Percentiles rank a stretch among this genome's conserved stretches.
Evolutionary conservation across 2,329 filamentous ascomycete genomes (phyloP).

Genomic region (Fusarium miscanthi): DNA sequence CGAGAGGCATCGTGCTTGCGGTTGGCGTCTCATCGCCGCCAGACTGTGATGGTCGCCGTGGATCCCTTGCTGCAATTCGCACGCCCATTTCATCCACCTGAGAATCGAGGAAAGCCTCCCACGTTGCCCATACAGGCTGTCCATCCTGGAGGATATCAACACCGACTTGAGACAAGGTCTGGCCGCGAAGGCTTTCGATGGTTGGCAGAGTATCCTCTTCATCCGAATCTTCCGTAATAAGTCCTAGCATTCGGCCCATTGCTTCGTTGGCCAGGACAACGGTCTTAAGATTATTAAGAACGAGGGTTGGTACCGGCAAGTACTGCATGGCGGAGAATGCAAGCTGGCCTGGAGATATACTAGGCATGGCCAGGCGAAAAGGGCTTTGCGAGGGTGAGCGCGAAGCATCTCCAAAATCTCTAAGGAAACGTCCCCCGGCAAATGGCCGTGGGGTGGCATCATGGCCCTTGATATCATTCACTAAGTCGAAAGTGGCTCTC

Average conservation of each 20-base stretch:
- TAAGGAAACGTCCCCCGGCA: conserved; percentile 50
- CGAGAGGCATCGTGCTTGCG: conserved; percentile 35
- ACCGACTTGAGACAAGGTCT: conserved; percentile 75
- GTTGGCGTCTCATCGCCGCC: conserved; percentile 55
- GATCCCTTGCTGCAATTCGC: conserved; percentile 41
- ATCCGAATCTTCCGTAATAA: conserved; percentile 58
- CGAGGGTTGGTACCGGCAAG: conserved; percentile 76
- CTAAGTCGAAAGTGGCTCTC: conserved; percentile 31
- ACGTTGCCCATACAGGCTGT: conserved; percentile 66
- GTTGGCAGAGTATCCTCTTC: conserved; percentile 57
- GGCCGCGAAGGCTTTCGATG: conserved; percentile 71
- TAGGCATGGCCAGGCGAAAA: conserved; percentile 57
- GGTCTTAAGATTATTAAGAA: conserved; percentile 75
- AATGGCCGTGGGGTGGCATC: conserved; percentile 44
- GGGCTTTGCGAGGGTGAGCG: conserved; percentile 54
- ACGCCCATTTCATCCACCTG: conserved; percentile 58
- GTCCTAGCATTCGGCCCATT: conserved; percentile 75
- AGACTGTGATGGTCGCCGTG: conserved; percentile 33
- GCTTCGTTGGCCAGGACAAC: conserved; percentile 80
- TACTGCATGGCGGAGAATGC: conserved; percentile 78
- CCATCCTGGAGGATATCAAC: conserved; percentile 80
- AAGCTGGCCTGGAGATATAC: conserved; percentile 63
- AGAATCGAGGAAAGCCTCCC: conserved; percentile 68
- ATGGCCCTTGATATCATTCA: conserved; percentile 25
- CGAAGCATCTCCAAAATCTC: conserved; percentile 44